Base-by-base conservation (phyloP, 1,139 yeast species). In the Blastobotrys indianensis region DNA sequence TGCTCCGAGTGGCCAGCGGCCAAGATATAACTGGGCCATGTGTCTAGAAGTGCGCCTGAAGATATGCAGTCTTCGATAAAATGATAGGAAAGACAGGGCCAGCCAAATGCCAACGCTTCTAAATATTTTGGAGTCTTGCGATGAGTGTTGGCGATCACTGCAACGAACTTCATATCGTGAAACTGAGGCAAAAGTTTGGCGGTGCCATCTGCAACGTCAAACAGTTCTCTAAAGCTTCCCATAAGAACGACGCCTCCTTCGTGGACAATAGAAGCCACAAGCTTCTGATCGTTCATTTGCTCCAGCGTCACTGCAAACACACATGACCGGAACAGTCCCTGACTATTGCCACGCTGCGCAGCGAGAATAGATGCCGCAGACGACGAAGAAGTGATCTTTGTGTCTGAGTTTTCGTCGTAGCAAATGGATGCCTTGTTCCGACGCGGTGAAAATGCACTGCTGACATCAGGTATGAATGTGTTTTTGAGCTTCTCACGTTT, bases 91-190 rank as follows among this genome's bases (percentile, higher is more conserved):
- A 90, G 59, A 15, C 87, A 76, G 1, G 97, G 97, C 95, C 95
- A 87, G 1, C 94, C 94, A 37, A 88, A 62, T 0, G 94, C 87
- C n/a, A 88, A 65, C 0, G 85, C 80, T 59, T 87, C 94, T n/a
- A 88, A 63, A 59, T 84, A 90, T 59, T 87, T 87, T 16, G 82
- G 75, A 46, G 87, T 85, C 37, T 95, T 70, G 31, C 77, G 72
- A 53, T 73, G 72, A 16, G 70, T 72, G 37, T 73, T 73, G 0
- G 94, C 74, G 1, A 87, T 63, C 39, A 85, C 70, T 1, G 88
- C 90, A 2, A 75, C 87, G 67, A 87, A 85, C 48, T 37, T 42
- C 29, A 41, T 35, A 5, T 17, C 32, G 11, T 20, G 9, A 20
- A 20, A 23, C 37, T 41, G 29, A 31, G 20, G 28, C 23, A 28